Base-by-base conservation (phyloP, 2,329 filamentous ascomycete genomes). In the Aspergillus neoniger region DNA sequence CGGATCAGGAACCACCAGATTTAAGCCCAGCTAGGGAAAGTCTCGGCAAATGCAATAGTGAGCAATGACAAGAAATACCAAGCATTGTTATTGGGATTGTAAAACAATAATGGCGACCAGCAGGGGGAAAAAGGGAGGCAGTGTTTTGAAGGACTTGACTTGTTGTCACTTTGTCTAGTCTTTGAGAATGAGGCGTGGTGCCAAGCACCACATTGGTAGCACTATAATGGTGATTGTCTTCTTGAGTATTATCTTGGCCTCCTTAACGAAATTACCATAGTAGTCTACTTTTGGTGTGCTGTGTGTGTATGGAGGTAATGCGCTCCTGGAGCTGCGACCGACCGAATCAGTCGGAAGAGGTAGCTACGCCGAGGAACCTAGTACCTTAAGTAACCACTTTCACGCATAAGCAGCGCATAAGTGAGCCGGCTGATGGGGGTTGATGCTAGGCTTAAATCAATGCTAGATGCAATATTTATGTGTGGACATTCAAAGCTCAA, bases 1-100 rank as follows among this genome's bases (percentile, higher is more conserved):
- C 56, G 47, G 53, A 59, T 63, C 39, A 43, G 56, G 58, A 21
- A 32, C 25, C 19, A 44, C 47, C 39, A 50, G 36, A 47, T 21
- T 30, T 17, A 32, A 10, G 48, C 25, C 57, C 39, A 39, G 55
- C 25, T 53, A 59, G 55, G 44, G 56, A 32, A 57, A 48, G 58
- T 48, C 58, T 39, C 60, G 49, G 53, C 61, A 44, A 39, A 39
- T 51, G 19, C 43, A 52, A 59, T 58, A 63, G 56, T 54, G 39
- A 43, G 28, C 56, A 43, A 30, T 25, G n/a, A 48, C 36, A 57
- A 51, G 50, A 52, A 61, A 61, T 59, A 63, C 58, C 58, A 61
- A 63, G 55, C 56, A 61, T 54, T 59, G 49, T 50, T 54, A 59
- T 61, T 57, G 41, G 36, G 41, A 39, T 53, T 44, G 53, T 32